Conservation (phyloP, 1,284 basidiomycete species). For the Marasmius tenuissimus region DNA sequence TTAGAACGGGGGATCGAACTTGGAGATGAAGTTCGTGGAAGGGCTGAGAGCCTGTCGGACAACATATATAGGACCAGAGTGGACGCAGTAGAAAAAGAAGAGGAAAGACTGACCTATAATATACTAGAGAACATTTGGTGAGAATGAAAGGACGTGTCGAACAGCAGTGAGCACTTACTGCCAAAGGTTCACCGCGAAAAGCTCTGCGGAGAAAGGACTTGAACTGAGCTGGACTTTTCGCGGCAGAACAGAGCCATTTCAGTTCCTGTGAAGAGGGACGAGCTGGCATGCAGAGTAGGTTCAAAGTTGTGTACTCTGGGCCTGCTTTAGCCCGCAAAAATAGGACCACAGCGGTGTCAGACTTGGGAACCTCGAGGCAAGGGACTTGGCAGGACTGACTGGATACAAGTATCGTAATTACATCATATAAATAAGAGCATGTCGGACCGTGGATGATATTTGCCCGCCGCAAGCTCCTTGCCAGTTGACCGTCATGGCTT, state of each 20-base stretch:
- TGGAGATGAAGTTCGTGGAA: constrained; percentile 81
- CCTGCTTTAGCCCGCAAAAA: too few species aligned
- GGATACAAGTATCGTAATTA: neutral
- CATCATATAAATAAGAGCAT: neutral
- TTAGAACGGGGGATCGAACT: constrained; percentile 76
- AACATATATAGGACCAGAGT: constrained; percentile 3
- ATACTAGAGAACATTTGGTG: constrained; percentile 61
- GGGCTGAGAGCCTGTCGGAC: constrained; percentile 72
- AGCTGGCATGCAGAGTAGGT: constrained; percentile 29
- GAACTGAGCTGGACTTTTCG: constrained; percentile 25
- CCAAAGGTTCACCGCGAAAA: constrained; percentile 69
- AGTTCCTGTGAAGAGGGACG: constrained; percentile 52
- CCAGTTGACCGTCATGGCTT: neutral
- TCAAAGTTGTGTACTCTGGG: neutral
- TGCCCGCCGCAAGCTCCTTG: neutral
- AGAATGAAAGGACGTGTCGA: neutral
- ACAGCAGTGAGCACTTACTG: neutral
- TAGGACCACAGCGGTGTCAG: too few species aligned
- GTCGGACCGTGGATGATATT: neutral
- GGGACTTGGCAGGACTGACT: neutral
- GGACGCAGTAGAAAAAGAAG: constrained; percentile 10
- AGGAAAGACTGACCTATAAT: constrained; percentile 66
- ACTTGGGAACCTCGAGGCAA: too few species aligned
- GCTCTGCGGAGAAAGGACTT: constrained; percentile 56
- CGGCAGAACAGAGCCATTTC: constrained; percentile 59